phyloP scores from a whole-genome alignment of 306 rosid species.

The Medicago arabica region DNA sequence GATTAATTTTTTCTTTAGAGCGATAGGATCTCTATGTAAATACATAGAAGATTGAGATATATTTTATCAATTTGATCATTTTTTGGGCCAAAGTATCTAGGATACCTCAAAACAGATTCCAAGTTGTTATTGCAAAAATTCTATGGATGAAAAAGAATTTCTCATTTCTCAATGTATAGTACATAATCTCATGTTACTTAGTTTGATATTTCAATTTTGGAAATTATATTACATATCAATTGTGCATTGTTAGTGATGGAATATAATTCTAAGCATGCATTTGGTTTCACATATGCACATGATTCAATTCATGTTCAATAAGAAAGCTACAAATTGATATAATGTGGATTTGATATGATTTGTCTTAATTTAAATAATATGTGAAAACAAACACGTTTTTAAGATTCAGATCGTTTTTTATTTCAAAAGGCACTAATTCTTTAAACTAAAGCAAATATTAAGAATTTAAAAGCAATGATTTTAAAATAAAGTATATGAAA shows the following conservation, averaged over 20 bases:
- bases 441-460: no score
- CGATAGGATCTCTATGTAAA: slow-evolving; percentile 62
- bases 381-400: slow-evolving; percentile 5
- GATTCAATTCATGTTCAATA: not conserved
- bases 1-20: slow-evolving; percentile 39
- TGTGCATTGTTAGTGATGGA: no score
- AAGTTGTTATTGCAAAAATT: slow-evolving; percentile 6
- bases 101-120: slow-evolving; percentile 32
- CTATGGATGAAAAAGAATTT: not conserved
- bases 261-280: not conserved
- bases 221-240: no score
- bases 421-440: no score
- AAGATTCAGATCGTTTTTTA: not conserved
- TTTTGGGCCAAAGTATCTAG: slow-evolving; percentile 27
- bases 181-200: no score
- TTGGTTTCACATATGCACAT: slow-evolving; percentile 13
- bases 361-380: not conserved
- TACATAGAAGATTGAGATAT: slow-evolving; percentile 53
- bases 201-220: no score
- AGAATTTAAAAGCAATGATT: no score
- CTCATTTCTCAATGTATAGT: not conserved
- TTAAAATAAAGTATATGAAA: no score
- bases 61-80: slow-evolving; percentile 45
- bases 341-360: not conserved
- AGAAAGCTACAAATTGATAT: not conserved